Percentiles rank a stretch among this genome's conserved stretches.
Conservation (phyloP, 164 flowering plant genomes). For the Nelumbo lutea region DNA sequence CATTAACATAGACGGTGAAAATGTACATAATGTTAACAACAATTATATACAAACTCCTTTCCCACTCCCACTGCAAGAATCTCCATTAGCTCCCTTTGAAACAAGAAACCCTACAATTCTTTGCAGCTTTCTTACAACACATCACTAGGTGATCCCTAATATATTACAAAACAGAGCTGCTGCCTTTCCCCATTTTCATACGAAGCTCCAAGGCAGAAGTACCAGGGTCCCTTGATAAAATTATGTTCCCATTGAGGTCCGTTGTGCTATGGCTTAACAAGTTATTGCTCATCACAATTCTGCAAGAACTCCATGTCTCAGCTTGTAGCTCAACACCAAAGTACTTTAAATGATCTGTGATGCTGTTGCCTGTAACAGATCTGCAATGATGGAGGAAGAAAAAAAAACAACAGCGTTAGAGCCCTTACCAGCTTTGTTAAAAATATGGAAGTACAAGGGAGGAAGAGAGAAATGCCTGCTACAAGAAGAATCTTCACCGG, state of each 20-base stretch:
- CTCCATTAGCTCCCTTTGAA: no score
- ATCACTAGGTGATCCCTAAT: neutral
- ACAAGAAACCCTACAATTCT: no score
- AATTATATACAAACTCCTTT: no score
- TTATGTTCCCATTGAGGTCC: slow-evolving; percentile 58
- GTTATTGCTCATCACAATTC: slow-evolving; percentile 48
- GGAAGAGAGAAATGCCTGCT: slow-evolving; percentile 51
- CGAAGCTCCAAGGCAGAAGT: slow-evolving; percentile 24
- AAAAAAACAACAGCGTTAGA: slow-evolving; percentile 6
- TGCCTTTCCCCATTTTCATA: slow-evolving; percentile 4
- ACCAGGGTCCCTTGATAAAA: slow-evolving; percentile 46
- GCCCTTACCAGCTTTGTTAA: neutral
- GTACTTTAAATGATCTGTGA: slow-evolving; percentile 71
- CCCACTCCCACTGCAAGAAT: no score
- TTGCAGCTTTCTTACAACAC: neutral
- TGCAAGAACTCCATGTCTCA: slow-evolving; percentile 52
- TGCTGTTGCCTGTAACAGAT: slow-evolving; percentile 82
- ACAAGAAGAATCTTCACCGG: slow-evolving; percentile 94
- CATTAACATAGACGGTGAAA: no score
- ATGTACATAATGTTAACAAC: no score
- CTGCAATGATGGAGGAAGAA: slow-evolving; percentile 27
- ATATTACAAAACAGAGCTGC: slow-evolving; percentile 8
- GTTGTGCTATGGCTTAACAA: slow-evolving; percentile 19
- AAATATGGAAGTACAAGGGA: neutral
- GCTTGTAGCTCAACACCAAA: slow-evolving; percentile 58